Percentiles rank a stretch among this genome's conserved stretches.
Conservation (phyloP, 139 green algal genomes). For the Chloropicon primus region DNA sequence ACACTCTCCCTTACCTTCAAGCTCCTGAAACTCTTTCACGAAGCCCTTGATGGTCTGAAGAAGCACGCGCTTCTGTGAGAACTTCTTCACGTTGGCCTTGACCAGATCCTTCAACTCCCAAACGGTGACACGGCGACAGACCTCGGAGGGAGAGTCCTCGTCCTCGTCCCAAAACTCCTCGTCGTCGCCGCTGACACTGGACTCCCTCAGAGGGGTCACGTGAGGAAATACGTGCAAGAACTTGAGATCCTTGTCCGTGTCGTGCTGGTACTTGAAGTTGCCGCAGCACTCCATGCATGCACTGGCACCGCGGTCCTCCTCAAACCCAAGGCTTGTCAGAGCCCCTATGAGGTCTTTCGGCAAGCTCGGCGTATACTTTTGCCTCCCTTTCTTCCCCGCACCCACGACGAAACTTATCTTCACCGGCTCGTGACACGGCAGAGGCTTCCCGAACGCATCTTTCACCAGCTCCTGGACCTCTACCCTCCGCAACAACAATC, state of each 20-base stretch:
- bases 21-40: neutral
- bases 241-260: conserved; percentile 28
- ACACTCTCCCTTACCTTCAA: conserved; percentile 3
- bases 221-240: conserved; percentile 28
- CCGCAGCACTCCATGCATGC: conserved; percentile 1
- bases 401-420: conserved; percentile 18
- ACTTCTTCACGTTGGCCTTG: neutral
- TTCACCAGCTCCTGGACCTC: neutral
- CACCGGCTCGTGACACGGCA: neutral
- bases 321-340: conserved; percentile 5
- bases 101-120: neutral
- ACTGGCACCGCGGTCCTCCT: conserved; percentile 19
- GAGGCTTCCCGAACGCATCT: neutral
- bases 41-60: conserved; percentile 5
- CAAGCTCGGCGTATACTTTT: conserved; percentile 18
- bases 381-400: conserved; percentile 20
- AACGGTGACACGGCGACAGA: neutral
- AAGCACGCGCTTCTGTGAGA: neutral
- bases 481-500: no score
- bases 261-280: conserved; percentile 25
- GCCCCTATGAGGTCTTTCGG: conserved; percentile 3
- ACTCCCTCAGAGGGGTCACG: neutral
- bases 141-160: neutral
- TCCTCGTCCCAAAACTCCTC: conserved; percentile 1
- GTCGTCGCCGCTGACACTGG: neutral